Evolutionary conservation across 139 green algal species (phyloP).

Genomic region (Micromonas pusilla): DNA sequence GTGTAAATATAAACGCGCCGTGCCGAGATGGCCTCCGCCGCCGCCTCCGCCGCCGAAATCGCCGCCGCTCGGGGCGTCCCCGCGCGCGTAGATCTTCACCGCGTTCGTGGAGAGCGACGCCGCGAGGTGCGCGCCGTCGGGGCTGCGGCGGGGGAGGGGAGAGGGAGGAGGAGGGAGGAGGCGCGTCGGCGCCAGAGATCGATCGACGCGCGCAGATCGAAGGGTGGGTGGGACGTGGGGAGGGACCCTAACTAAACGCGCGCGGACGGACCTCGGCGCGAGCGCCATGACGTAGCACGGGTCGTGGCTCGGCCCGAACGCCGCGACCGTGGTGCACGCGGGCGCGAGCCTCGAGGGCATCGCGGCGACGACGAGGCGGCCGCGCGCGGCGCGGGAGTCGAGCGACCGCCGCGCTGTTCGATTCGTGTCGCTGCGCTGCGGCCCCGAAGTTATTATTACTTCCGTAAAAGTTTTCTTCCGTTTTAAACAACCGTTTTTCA

Average conservation of each 20-base stretch:
- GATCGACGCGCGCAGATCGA: neutral
- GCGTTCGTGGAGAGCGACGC: neutral
- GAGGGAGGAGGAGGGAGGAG: neutral
- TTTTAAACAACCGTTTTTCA: too few species aligned
- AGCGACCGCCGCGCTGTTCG: too few species aligned
- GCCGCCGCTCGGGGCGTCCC: neutral
- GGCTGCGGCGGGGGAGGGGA: neutral
- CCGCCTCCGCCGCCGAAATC: too few species aligned
- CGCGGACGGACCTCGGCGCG: neutral
- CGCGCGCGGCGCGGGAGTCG: too few species aligned
- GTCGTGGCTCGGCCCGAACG: neutral
- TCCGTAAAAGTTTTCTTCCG: too few species aligned
- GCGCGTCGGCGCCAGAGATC: too few species aligned
- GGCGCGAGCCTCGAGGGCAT: neutral
- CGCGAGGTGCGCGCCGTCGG: neutral
- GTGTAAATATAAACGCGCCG: too few species aligned
- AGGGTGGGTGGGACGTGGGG: too few species aligned
- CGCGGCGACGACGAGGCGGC: neutral
- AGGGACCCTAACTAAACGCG: neutral
- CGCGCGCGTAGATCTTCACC: neutral
- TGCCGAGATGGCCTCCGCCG: too few species aligned
- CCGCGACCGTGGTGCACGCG: neutral
- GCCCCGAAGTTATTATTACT: too few species aligned
- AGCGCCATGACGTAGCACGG: neutral
- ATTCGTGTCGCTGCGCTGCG: too few species aligned